Evolutionary conservation across 768 basidiomycete genomes (phyloP).

Genomic region (Amanita rubescens): DNA sequence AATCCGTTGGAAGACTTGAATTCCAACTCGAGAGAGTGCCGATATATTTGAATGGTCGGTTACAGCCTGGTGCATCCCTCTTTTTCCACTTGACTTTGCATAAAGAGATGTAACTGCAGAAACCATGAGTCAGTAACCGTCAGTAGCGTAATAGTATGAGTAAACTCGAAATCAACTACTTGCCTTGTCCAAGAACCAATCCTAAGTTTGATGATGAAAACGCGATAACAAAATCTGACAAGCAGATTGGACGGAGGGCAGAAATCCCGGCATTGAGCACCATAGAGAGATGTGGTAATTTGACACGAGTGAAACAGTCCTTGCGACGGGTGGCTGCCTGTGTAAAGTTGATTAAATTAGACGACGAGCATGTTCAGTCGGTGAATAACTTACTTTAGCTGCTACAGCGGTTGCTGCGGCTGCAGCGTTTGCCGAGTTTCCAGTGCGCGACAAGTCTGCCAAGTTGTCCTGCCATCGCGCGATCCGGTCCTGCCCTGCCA

Average conservation of each 20-base stretch:
- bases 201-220: background rate
- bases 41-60: background rate
- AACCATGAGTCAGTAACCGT: background rate
- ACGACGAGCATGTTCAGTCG: too few relatives aligned
- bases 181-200: background rate
- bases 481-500: background rate
- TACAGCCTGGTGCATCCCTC: background rate
- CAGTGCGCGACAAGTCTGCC: too few relatives aligned
- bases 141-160: too few relatives aligned
- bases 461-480: too few relatives aligned
- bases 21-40: background rate
- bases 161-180: background rate
- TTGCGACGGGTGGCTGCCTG: too few relatives aligned
- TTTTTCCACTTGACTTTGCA: slow-evolving; percentile 5
- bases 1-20: slow-evolving; percentile 8
- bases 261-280: background rate
- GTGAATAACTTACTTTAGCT: too few relatives aligned
- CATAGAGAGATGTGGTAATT: too few relatives aligned
- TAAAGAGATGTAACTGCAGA: slow-evolving; percentile 4
- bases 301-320: too few relatives aligned
- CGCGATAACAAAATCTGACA: background rate
- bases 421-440: too few relatives aligned
- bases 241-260: background rate
- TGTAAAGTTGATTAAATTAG: too few relatives aligned
- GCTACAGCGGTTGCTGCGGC: too few relatives aligned